Conservation (phyloP, 192 early-diverging fungal species). For the Diversispora epigaea region DNA sequence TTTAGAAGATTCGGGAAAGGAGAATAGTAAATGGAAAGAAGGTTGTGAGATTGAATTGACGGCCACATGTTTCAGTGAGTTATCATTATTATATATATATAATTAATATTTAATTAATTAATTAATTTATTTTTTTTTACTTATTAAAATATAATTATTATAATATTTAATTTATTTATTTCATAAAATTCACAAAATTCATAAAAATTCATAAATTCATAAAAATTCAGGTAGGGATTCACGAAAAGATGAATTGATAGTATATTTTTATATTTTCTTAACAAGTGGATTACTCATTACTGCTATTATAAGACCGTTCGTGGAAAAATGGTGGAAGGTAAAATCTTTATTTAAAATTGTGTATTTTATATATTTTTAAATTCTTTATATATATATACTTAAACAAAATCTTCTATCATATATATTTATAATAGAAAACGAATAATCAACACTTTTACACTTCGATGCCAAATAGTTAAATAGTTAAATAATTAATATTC, state of each 20-base stretch:
- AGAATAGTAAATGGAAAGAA: neutral
- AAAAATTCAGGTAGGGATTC: slow-evolving; percentile 21
- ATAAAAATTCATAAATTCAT: neutral
- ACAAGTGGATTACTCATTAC: slow-evolving; percentile 16
- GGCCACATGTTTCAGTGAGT: slow-evolving; percentile 24
- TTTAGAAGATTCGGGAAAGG: neutral
- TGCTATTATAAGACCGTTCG: neutral
- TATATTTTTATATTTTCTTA: slow-evolving; percentile 21
- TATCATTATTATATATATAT: no score
- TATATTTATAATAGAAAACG: neutral
- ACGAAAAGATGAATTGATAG: slow-evolving; percentile 17
- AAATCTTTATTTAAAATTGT: neutral
- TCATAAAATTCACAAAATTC: neutral
- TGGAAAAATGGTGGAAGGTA: slow-evolving; percentile 9
- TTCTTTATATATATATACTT: neutral
- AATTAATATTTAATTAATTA: neutral
- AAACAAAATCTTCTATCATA: neutral
- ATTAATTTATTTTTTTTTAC: neutral
- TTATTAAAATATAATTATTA: neutral
- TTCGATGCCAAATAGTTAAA: slow-evolving; percentile 16
- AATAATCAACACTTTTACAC: slow-evolving; percentile 14
- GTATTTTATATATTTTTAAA: neutral
- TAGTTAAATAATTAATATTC: no score
- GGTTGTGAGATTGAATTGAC: slow-evolving; percentile 1
- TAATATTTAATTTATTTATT: neutral